Evolutionary conservation across 2,329 filamentous ascomycete species (phyloP), one percentile per base, ranked within the genome.

Genomic region (Hirsutella minnesotensis): DNA sequence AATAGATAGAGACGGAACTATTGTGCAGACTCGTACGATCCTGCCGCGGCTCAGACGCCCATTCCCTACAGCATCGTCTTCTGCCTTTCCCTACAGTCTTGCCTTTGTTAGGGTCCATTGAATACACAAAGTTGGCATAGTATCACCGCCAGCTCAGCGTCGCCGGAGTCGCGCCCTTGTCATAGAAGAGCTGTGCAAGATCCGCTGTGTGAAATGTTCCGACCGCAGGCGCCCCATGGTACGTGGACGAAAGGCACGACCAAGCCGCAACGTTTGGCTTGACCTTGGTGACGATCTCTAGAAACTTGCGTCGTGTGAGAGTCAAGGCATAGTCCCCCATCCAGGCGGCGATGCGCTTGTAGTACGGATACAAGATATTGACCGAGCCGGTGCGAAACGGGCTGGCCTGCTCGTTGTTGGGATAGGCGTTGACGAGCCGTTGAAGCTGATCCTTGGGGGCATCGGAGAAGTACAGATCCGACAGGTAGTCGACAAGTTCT

Each of bases 361-460:
- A 82, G 51, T 81, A 71, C 0, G 77, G 76, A 50, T 80, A 82
- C 56, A 72, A 69, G 52, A 79, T 73, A 58, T 82, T 77, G 10
- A 73, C 45, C 1, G 64, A 40, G 3, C 69, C 63, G 0, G 79
- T 82, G 37, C 72, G 64, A 64, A 78, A 81, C 0, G 80, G 80
- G 1, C 72, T 75, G 38, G 78, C 78, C 15, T 30, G 27, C 15
- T 4, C 15, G 27, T 30, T 30, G 27, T 15, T 15, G 4, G 27
- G 27, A 15, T 30, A 30, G 9, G 27, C 27, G n/a, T n/a, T n/a
- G n/a, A n/a, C n/a, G n/a, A n/a, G n/a, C n/a, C n/a, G n/a, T n/a
- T n/a, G n/a, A n/a, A n/a, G n/a, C n/a, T n/a, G n/a, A n/a, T 60
- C 60, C 2, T 56, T 60, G 2, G 69, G 68, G 3, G 82, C 75